A percentile compares a stretch with the other conserved stretches of the same genome.
Conservation (phyloP, 2,329 filamentous ascomycete species). For the Exophiala sideris region DNA sequence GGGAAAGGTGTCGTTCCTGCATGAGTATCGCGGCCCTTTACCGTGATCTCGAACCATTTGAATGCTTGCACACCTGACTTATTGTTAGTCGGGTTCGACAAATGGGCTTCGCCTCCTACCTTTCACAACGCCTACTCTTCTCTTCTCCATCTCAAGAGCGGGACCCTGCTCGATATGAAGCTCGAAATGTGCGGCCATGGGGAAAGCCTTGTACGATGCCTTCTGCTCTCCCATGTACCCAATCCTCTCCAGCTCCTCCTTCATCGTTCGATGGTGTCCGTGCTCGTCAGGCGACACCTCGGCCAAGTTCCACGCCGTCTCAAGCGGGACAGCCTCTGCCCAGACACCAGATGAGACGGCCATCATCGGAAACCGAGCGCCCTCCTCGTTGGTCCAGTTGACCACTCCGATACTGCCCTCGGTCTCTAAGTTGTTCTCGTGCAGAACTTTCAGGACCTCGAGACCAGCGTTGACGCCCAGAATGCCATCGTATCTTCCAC, state of each 20-base stretch:
- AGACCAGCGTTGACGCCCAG: constrained; percentile 70
- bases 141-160: constrained; percentile 63
- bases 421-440: constrained; percentile 66
- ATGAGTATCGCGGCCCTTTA: constrained; percentile 67
- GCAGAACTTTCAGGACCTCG: constrained; percentile 66
- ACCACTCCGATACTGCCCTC: constrained; percentile 70
- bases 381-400: constrained; percentile 82
- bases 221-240: constrained; percentile 62
- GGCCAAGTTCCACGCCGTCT: constrained; percentile 58
- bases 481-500: constrained; percentile 72
- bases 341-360: constrained; percentile 75
- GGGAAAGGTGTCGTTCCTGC: constrained; percentile 71
- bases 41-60: constrained; percentile 67
- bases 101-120: constrained; percentile 31
- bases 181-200: constrained; percentile 76
- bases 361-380: constrained; percentile 71
- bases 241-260: constrained; percentile 66
- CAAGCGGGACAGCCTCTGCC: constrained; percentile 64
- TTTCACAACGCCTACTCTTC: constrained; percentile 67
- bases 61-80: constrained; percentile 63
- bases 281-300: constrained; percentile 53
- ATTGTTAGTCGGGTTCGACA: neutral
- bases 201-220: constrained; percentile 57
- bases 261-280: constrained; percentile 51
- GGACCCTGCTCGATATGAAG: constrained; percentile 84